Conservation (phyloP, 805 yeast species). For the Hanseniaspora taiwanica region DNA sequence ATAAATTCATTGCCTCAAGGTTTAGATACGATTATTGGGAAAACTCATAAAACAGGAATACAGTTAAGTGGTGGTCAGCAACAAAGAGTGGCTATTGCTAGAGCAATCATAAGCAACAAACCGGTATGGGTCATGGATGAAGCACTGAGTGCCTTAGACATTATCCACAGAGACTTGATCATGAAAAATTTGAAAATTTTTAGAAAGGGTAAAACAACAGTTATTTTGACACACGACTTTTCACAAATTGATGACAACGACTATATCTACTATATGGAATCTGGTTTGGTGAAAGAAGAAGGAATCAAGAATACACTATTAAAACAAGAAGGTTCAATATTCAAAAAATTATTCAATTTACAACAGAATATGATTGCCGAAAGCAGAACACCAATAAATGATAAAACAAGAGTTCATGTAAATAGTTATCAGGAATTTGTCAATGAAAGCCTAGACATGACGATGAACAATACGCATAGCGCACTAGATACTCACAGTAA, state of each 20-base stretch:
- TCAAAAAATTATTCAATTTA: slow-evolving; percentile 1
- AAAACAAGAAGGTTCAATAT: not conserved
- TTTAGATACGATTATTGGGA: slow-evolving; percentile 36
- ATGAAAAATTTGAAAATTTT: slow-evolving; percentile 39
- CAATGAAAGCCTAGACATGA: too few relatives aligned
- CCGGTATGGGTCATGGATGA: slow-evolving; percentile 79
- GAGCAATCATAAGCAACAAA: slow-evolving; percentile 63
- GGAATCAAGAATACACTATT: slow-evolving; percentile 29
- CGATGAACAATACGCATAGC: too few relatives aligned
- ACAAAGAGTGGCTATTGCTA: slow-evolving; percentile 72
- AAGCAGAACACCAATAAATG: not conserved
- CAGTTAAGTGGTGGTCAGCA: slow-evolving; percentile 81
- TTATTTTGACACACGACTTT: slow-evolving; percentile 70
- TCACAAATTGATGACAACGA: slow-evolving; percentile 45
- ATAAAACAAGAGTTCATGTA: too few relatives aligned
- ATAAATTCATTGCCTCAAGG: slow-evolving; percentile 40
- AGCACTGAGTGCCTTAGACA: slow-evolving; percentile 70
- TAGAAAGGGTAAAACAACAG: slow-evolving; percentile 61
- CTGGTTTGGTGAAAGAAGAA: slow-evolving; percentile 39
- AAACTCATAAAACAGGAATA: slow-evolving; percentile 18
- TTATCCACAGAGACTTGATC: slow-evolving; percentile 30
- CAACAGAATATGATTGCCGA: not conserved
- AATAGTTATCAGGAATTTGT: too few relatives aligned
- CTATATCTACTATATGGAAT: slow-evolving; percentile 41
- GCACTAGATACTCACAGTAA: too few relatives aligned